A percentile compares a stretch with the other conserved stretches of the same genome.
These are phyloP conservation scores for Metschnikowia kunwiensis DNA, from an alignment of 805 yeast genomes.

Conservation along the genomic window DNA sequence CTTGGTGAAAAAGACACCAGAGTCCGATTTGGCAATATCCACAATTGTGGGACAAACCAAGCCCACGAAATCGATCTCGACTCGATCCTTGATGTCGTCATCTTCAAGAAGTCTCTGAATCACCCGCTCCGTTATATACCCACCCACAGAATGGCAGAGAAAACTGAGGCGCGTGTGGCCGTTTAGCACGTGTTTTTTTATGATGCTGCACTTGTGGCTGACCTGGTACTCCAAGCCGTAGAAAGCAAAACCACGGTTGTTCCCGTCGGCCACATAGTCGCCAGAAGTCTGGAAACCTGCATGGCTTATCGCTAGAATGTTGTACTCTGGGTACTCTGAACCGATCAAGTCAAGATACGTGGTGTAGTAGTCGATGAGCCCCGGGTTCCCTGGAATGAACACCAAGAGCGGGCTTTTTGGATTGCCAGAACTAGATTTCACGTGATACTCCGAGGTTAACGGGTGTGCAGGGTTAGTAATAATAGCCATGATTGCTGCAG, in stretches of 20 bases:
- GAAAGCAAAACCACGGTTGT: constrained; percentile 16
- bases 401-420: constrained; percentile 37
- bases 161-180: constrained; percentile 37
- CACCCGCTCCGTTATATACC: constrained; percentile 58
- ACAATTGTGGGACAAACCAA: constrained; percentile 68
- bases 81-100: constrained; percentile 19
- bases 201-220: constrained; percentile 52
- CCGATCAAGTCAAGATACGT: constrained; percentile 49
- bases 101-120: constrained; percentile 29
- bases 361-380: constrained; percentile 61
- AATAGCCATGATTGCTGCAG: no score
- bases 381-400: constrained; percentile 78
- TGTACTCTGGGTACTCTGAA: constrained; percentile 41
- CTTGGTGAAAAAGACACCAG: constrained; percentile 29
- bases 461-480: constrained; percentile 20
- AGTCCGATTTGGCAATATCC: constrained; percentile 49
- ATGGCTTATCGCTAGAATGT: constrained; percentile 61
- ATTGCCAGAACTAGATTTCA: constrained; percentile 19
- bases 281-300: constrained; percentile 48
- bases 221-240: constrained; percentile 54
- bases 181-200: constrained; percentile 31
- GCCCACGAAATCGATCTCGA: constrained; percentile 47
- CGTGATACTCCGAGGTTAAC: constrained; percentile 27
- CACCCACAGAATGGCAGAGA: constrained; percentile 72
- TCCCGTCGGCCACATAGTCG: constrained; percentile 22